These are phyloP conservation scores for Quercus wislizeni DNA, from an alignment of 306 rosid genomes.

Conservation along the genomic window DNA sequence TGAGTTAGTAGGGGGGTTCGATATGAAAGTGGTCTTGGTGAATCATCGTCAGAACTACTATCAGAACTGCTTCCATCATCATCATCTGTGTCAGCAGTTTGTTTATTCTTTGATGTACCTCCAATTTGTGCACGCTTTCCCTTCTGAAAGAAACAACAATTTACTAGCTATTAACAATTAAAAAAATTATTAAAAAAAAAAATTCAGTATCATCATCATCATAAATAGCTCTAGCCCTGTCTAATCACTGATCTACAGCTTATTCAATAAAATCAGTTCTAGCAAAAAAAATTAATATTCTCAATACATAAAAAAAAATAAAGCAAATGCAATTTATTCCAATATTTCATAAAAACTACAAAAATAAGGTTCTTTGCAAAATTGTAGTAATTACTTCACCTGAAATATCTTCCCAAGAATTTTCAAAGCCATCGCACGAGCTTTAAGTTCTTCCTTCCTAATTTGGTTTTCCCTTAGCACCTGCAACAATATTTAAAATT, in stretches of 20 bases:
- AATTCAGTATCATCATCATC: not conserved
- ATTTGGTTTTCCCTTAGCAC: constrained; percentile 69
- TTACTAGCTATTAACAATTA: not conserved
- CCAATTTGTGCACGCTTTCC: constrained; percentile 52
- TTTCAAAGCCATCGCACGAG: constrained; percentile 79
- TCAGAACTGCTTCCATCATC: constrained; percentile 71
- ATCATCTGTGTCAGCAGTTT: constrained; percentile 44
- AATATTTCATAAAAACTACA: not conserved
- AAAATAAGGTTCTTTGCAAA: not conserved
- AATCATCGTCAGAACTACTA: constrained; percentile 68
- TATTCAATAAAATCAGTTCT: not conserved
- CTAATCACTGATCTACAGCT: not conserved
- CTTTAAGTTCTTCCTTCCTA: constrained; percentile 76
- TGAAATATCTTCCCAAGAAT: constrained; percentile 80
- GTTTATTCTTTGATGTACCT: constrained; percentile 61
- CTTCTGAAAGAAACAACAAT: constrained; percentile 30
- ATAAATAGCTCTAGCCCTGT: not conserved
- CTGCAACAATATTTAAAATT: constrained; percentile 36
- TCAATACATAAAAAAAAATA: too few species aligned
- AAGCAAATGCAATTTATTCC: not conserved
- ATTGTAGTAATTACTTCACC: constrained; percentile 36
- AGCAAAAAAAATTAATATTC: not conserved
- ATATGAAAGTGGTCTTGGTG: constrained; percentile 59
- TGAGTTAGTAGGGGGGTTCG: constrained; percentile 84
- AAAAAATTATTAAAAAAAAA: too few species aligned